These are phyloP conservation scores for Apiotrichum montevideense DNA, from an alignment of 1,284 basidiomycete genomes.

Conservation along the genomic window DNA sequence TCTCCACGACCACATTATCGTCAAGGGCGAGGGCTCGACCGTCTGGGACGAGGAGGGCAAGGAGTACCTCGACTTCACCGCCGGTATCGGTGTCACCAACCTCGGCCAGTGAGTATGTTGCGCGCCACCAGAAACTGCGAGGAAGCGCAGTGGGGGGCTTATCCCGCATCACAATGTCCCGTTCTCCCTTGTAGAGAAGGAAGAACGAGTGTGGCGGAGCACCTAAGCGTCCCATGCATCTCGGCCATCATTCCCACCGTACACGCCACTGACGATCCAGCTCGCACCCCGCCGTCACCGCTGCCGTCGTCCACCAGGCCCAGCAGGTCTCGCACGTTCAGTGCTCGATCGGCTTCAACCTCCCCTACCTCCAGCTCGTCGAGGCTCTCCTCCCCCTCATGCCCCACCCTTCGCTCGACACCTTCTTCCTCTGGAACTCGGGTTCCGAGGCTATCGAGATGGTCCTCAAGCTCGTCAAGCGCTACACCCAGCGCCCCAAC, in stretches of 20 bases:
- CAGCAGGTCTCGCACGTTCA: conserved; percentile 72
- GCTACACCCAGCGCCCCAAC: conserved; percentile 72
- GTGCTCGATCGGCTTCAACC: conserved; percentile 32
- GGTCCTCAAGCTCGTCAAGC: conserved; percentile 54
- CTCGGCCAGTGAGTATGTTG: conserved; percentile 14
- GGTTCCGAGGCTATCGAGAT: conserved; percentile 36
- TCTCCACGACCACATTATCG: conserved; percentile 58
- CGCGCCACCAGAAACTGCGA: not conserved
- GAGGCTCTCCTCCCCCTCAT: conserved; percentile 22
- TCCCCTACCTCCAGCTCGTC: conserved; percentile 20
- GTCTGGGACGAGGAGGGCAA: conserved; percentile 59
- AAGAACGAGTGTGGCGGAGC: not conserved
- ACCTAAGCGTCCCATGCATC: not conserved
- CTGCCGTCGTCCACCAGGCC: conserved; percentile 77
- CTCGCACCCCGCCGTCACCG: conserved; percentile 75
- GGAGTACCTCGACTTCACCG: conserved; percentile 69
- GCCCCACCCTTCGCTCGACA: conserved; percentile 43
- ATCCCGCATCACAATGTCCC: too few species aligned
- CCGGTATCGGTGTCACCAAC: conserved; percentile 61
- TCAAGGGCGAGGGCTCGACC: conserved; percentile 70
- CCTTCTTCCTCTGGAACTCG: conserved; percentile 95
- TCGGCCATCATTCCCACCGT: not conserved
- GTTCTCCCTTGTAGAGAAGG: too few species aligned
- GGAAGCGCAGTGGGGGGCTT: too few species aligned
- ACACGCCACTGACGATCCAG: conserved; percentile 48